Evolutionary conservation across 768 basidiomycete species (phyloP).

Genomic region (Hortiboletus campestris): DNA sequence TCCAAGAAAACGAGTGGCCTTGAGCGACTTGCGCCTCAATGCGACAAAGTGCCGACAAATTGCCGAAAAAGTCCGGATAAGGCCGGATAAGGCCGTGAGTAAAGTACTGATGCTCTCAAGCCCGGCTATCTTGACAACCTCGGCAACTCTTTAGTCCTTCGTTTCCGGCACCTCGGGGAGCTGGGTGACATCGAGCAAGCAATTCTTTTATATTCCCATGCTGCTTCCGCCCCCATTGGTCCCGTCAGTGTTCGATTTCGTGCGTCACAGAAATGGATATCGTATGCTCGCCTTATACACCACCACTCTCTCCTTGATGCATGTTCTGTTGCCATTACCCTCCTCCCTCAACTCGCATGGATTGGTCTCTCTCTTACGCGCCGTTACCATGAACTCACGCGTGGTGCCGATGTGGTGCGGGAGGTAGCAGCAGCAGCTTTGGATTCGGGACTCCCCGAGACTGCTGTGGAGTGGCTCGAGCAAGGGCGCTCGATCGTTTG

Average conservation of each 20-base stretch:
- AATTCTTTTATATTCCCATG: neutral
- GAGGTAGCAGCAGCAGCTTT: slow-evolving; percentile 25
- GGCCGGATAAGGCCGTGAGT: no score
- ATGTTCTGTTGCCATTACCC: slow-evolving; percentile 18
- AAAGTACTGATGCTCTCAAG: no score
- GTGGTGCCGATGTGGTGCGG: slow-evolving; percentile 13
- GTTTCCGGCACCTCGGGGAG: neutral
- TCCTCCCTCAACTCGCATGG: slow-evolving; percentile 19
- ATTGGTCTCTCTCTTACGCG: slow-evolving; percentile 12
- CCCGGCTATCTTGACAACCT: neutral
- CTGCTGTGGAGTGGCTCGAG: slow-evolving; percentile 15
- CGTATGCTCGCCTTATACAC: neutral
- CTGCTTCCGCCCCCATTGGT: neutral
- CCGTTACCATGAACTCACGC: slow-evolving; percentile 13
- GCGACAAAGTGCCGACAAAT: no score
- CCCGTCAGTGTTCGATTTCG: neutral
- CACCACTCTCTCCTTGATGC: slow-evolving; percentile 17
- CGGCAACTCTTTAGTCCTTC: neutral
- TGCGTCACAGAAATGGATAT: slow-evolving; percentile 5
- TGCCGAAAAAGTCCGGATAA: no score
- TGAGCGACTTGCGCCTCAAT: no score
- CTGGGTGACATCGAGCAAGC: neutral
- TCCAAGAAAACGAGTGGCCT: no score
- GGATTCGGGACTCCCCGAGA: slow-evolving; percentile 2
- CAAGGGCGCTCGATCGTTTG: slow-evolving; percentile 16